phyloP scores from a whole-genome alignment of 139 green algal species.

The Haematococcus sp. region DNA sequence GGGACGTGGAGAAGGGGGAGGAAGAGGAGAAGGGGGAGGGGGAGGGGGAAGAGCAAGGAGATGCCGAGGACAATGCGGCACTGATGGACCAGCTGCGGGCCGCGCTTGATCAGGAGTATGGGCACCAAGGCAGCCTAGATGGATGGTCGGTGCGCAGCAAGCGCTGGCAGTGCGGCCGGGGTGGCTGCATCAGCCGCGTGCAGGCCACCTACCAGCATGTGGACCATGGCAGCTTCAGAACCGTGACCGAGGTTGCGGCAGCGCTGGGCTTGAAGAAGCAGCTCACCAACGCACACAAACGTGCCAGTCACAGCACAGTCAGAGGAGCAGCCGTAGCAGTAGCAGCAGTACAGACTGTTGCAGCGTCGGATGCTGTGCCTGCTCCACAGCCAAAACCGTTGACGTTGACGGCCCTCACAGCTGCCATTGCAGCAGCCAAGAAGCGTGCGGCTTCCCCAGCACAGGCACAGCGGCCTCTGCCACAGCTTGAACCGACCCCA shows the following conservation, averaged over 20 bases:
- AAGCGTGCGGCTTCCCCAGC: no score
- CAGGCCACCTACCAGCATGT: no score
- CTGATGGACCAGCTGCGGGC: not conserved
- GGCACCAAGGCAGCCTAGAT: not conserved
- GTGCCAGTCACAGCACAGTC: not conserved
- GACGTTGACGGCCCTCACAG: no score
- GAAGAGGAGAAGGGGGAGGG: not conserved
- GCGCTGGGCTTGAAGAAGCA: not conserved
- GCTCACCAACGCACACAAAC: no score
- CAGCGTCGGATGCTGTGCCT: not conserved
- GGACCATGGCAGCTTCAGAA: not conserved
- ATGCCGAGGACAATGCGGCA: not conserved
- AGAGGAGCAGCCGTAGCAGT: no score
- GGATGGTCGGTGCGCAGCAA: not conserved
- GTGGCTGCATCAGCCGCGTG: no score
- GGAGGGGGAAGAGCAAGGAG: not conserved
- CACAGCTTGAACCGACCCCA: no score
- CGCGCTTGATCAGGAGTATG: not conserved
- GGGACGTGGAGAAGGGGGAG: constrained; percentile 6
- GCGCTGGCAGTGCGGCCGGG: not conserved
- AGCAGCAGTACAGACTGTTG: not conserved
- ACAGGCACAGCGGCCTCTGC: no score
- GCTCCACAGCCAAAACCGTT: no score
- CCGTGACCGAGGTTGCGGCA: not conserved
- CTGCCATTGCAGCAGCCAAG: no score